Conservation (phyloP, 1,139 yeast genomes). For the Scheffersomyces stambukii region DNA sequence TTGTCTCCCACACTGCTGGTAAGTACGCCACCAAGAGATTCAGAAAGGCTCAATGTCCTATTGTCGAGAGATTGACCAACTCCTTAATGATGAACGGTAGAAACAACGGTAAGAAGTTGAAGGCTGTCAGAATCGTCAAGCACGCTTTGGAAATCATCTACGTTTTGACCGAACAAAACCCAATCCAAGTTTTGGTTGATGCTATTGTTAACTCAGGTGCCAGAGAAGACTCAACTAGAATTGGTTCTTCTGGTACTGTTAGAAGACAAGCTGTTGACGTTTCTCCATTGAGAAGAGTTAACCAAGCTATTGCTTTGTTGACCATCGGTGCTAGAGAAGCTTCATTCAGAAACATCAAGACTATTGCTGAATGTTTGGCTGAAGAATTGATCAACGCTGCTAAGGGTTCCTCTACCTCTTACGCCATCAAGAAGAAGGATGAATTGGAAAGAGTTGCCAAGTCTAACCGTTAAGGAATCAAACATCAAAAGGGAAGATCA, state of each 20-base stretch:
- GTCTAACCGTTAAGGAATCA: constrained; percentile 96
- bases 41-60: constrained; percentile 99
- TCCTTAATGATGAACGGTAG: constrained; percentile 99
- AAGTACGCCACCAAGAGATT: constrained; percentile 99
- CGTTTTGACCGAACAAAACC: constrained; percentile 99
- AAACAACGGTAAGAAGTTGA: constrained; percentile 99
- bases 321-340: constrained; percentile 99
- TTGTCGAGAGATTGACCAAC: constrained; percentile 99
- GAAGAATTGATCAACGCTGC: constrained; percentile 99
- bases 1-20: constrained; percentile 99
- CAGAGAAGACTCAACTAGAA: constrained; percentile 99
- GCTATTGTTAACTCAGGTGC: constrained; percentile 99
- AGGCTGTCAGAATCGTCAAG: constrained; percentile 99
- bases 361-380: constrained; percentile 99
- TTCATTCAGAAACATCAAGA: constrained; percentile 99
- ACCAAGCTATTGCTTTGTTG: constrained; percentile 97
- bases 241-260: constrained; percentile 99
- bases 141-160: constrained; percentile 97
- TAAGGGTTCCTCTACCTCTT: constrained; percentile 99
- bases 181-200: constrained; percentile 98
- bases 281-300: constrained; percentile 99
- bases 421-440: constrained; percentile 99
- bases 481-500: constrained; percentile 1
- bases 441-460: constrained; percentile 99
- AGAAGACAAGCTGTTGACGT: constrained; percentile 99